A percentile compares a stretch with the other conserved stretches of the same genome.
These are phyloP conservation scores for Trypanosoma vivax DNA, from an alignment of 208 protist species.

Conservation along the genomic window DNA sequence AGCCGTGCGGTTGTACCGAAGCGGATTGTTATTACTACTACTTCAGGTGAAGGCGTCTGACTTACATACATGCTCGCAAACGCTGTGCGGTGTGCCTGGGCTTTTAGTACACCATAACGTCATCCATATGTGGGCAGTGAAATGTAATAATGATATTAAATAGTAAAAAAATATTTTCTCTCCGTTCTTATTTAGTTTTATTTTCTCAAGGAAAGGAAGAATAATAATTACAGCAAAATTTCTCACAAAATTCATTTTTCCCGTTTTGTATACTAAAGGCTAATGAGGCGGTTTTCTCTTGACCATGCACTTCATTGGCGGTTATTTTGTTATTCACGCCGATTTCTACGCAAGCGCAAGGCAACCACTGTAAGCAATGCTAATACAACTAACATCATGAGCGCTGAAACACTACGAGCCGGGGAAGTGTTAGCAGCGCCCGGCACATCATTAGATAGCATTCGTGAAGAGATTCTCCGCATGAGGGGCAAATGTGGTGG, in stretches of 20 bases:
- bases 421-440: constrained; percentile 42
- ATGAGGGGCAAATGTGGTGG: constrained; percentile 18
- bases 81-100: too few species aligned
- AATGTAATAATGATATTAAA: too few species aligned
- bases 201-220: too few species aligned
- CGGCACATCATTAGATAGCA: constrained; percentile 48
- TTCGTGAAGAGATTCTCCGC: constrained; percentile 35
- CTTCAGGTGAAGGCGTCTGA: not conserved
- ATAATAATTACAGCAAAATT: too few species aligned
- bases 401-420: constrained; percentile 14
- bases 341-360: constrained; percentile 9
- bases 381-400: constrained; percentile 1
- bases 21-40: constrained; percentile 2
- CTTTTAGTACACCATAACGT: too few species aligned
- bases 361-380: not conserved
- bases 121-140: too few species aligned
- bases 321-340: constrained; percentile 2
- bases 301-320: too few species aligned
- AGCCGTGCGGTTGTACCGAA: not conserved
- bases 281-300: too few species aligned
- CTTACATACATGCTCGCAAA: not conserved
- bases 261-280: too few species aligned
- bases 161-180: too few species aligned
- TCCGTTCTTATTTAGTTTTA: too few species aligned
- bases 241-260: too few species aligned